These are phyloP conservation scores for Fusarium sp. DNA, from an alignment of 2,329 filamentous ascomycete species.

Conservation along the genomic window DNA sequence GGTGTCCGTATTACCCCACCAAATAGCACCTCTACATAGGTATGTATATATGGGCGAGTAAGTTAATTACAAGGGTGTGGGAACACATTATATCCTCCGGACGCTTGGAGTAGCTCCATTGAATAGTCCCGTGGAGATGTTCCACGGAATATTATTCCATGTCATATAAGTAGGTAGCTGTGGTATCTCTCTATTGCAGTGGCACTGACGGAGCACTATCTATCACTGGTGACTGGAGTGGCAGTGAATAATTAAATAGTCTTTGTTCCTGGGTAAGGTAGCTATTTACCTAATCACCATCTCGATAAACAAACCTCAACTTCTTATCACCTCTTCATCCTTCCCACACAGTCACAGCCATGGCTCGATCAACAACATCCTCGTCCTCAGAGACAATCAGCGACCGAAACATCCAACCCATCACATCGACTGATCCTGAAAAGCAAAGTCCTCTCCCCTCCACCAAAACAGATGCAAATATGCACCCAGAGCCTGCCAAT, in stretches of 20 bases:
- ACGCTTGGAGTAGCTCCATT: not conserved
- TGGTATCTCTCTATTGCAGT: not conserved
- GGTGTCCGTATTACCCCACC: not conserved
- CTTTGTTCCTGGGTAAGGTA: not conserved
- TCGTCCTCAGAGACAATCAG: constrained; percentile 48
- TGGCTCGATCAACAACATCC: constrained; percentile 44
- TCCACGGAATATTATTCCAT: not conserved
- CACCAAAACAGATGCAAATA: constrained; percentile 31
- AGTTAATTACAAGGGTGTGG: not conserved
- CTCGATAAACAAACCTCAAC: not conserved
- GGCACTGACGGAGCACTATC: not conserved
- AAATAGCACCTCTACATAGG: not conserved
- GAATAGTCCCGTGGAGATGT: not conserved
- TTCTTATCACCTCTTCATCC: too few relatives aligned
- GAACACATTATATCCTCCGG: not conserved
- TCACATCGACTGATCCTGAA: constrained; percentile 20
- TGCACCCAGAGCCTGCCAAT: constrained; percentile 49
- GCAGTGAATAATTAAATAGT: not conserved
- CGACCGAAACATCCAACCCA: constrained; percentile 33
- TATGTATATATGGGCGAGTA: not conserved
- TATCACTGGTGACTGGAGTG: not conserved
- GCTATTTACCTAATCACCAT: not conserved
- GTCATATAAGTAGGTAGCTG: not conserved
- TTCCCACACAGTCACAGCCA: constrained; percentile 17
- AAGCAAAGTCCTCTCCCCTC: constrained; percentile 28